A percentile compares a stretch with the other conserved stretches of the same genome.
Evolutionary conservation across 176 grass and related monocot genomes (phyloP).

Genomic region (Poa pratensis): DNA sequence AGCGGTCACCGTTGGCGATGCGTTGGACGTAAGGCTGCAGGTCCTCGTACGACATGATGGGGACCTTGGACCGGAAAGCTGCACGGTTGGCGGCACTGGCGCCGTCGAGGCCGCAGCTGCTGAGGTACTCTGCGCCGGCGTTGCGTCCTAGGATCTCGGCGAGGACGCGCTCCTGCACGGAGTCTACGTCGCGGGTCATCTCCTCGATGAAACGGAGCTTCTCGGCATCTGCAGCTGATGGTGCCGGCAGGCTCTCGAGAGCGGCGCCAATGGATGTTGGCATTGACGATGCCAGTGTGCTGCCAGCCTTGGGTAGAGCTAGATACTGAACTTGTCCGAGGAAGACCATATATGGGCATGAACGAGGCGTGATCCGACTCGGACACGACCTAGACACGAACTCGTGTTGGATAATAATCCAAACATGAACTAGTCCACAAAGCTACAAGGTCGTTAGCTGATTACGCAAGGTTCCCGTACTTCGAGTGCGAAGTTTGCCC

Average conservation of each 20-base stretch:
- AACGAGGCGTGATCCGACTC: too few species aligned
- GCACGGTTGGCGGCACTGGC: slow-evolving; percentile 39
- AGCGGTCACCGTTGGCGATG: slow-evolving; percentile 63
- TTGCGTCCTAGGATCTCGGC: not conserved
- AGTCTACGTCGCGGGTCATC: not conserved
- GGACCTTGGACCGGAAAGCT: slow-evolving; percentile 55
- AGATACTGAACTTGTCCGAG: too few species aligned
- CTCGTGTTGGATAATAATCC: too few species aligned
- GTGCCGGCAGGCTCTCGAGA: not conserved
- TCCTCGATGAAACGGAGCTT: not conserved
- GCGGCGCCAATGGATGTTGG: not conserved
- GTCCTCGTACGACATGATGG: slow-evolving; percentile 61
- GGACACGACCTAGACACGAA: too few species aligned
- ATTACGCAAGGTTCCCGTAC: too few species aligned
- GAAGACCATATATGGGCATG: too few species aligned
- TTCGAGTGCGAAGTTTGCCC: too few species aligned
- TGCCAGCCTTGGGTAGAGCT: too few species aligned
- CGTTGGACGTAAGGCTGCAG: slow-evolving; percentile 60
- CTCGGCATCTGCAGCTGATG: not conserved
- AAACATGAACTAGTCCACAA: too few species aligned
- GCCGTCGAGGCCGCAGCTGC: not conserved
- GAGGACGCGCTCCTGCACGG: not conserved
- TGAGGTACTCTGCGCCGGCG: not conserved
- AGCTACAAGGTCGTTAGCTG: too few species aligned
- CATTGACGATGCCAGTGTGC: not conserved